These are phyloP conservation scores for Citrullus mucosospermus DNA, from an alignment of 306 rosid species.

Conservation along the genomic window DNA sequence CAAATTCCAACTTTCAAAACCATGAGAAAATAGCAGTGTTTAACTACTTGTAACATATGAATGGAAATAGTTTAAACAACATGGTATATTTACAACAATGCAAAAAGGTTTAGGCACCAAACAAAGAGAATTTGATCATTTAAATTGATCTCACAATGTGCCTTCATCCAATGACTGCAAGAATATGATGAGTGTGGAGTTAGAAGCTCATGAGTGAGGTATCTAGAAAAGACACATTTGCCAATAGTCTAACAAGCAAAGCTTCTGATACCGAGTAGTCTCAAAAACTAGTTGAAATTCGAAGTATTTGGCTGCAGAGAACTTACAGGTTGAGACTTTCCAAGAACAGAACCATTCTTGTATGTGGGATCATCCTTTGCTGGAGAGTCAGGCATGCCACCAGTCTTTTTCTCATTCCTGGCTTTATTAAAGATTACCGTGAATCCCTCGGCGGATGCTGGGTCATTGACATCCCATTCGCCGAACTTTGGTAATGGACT, in stretches of 20 bases:
- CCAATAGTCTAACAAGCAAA: neutral
- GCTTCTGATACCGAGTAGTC: neutral
- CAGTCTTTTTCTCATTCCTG: constrained; percentile 50
- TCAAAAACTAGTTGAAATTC: neutral
- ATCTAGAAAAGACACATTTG: neutral
- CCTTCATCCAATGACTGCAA: neutral
- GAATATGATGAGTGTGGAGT: neutral
- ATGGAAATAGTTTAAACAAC: neutral
- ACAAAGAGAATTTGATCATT: neutral
- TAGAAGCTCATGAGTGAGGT: neutral
- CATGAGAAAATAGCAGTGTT: neutral
- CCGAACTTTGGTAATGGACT: constrained; percentile 66
- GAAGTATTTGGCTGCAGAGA: neutral
- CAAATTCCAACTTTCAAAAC: neutral
- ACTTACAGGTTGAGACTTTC: constrained; percentile 27
- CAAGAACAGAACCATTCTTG: constrained; percentile 41
- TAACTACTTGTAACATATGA: neutral
- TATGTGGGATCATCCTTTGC: constrained; percentile 25
- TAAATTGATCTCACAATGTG: neutral
- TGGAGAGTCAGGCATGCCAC: constrained; percentile 37
- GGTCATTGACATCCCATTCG: constrained; percentile 81
- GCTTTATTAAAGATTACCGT: constrained; percentile 73
- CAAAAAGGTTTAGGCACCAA: neutral
- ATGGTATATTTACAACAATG: neutral
- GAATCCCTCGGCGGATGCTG: constrained; percentile 71